These are phyloP conservation scores for Rhododendron williamsianum DNA, from an alignment of 148 eudicot species.

Conservation along the genomic window DNA sequence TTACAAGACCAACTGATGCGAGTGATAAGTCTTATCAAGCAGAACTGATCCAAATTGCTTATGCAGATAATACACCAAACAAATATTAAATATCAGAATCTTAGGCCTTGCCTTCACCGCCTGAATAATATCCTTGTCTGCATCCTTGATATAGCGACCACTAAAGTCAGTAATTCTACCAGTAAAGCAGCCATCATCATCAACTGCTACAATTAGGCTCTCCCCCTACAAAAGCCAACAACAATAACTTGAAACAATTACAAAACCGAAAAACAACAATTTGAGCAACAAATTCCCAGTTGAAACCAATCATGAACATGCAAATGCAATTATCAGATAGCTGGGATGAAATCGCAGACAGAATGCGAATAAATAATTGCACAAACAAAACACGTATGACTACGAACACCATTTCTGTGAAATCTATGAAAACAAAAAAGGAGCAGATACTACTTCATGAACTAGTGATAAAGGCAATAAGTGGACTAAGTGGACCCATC, in stretches of 20 bases:
- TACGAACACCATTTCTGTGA: background rate
- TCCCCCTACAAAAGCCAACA: conserved; percentile 51
- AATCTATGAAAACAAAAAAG: background rate
- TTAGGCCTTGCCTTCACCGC: conserved; percentile 59
- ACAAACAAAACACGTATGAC: background rate
- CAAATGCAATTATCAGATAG: background rate
- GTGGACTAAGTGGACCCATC: background rate
- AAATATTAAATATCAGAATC: background rate
- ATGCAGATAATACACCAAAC: background rate
- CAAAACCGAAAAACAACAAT: background rate
- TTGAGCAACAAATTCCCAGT: background rate
- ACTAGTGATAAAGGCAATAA: background rate
- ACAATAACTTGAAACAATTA: background rate
- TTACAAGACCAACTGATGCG: background rate
- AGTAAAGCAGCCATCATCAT: conserved; percentile 90
- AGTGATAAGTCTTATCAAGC: background rate
- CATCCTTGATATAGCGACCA: conserved; percentile 80
- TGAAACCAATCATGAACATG: background rate
- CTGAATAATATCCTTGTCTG: conserved; percentile 78
- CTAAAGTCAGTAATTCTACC: conserved; percentile 66
- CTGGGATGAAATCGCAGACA: background rate
- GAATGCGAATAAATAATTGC: background rate
- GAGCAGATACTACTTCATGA: background rate
- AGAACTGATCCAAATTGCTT: background rate
- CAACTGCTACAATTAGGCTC: conserved; percentile 82